These are phyloP conservation scores for Phytophthora melonis DNA, from an alignment of 352 stramenopile genomes.

Conservation along the genomic window DNA sequence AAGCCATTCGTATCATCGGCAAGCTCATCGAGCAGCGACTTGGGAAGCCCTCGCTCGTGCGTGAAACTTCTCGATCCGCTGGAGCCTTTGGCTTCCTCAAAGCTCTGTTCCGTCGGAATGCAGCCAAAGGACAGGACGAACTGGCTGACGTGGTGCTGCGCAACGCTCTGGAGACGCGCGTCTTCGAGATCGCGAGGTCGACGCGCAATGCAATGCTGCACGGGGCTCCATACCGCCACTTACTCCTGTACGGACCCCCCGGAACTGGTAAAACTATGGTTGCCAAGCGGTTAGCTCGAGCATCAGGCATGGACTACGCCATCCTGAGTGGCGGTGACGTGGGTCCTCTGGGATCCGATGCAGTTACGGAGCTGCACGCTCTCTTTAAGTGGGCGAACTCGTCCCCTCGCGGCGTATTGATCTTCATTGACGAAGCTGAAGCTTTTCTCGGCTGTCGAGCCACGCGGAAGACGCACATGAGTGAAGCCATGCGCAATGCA, in stretches of 20 bases:
- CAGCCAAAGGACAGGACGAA: conserved; percentile 44
- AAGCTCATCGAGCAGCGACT: too few relatives aligned
- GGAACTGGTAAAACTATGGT: conserved; percentile 91
- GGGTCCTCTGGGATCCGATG: conserved; percentile 75
- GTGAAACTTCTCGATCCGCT: conserved; percentile 67
- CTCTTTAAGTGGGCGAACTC: conserved; percentile 86
- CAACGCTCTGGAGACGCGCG: conserved; percentile 60
- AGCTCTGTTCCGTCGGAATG: conserved; percentile 32
- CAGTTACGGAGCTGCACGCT: conserved; percentile 83
- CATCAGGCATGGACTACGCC: conserved; percentile 83
- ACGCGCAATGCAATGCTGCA: conserved; percentile 71
- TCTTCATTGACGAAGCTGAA: conserved; percentile 92
- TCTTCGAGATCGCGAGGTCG: conserved; percentile 47
- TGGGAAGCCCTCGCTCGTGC: conserved; percentile 24
- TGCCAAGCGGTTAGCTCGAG: conserved; percentile 76
- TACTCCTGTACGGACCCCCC: conserved; percentile 87
- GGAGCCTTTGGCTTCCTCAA: conserved; percentile 57
- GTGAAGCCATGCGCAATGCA: conserved; percentile 83
- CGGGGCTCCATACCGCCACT: conserved; percentile 78
- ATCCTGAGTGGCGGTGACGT: conserved; percentile 90
- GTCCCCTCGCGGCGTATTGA: conserved; percentile 76
- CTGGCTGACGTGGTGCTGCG: conserved; percentile 72
- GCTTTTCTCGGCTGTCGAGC: conserved; percentile 81
- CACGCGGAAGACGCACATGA: conserved; percentile 85
- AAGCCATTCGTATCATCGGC: conserved; percentile 48